phyloP scores from a whole-genome alignment of 768 basidiomycete genomes.

The Hericium rajendrae region DNA sequence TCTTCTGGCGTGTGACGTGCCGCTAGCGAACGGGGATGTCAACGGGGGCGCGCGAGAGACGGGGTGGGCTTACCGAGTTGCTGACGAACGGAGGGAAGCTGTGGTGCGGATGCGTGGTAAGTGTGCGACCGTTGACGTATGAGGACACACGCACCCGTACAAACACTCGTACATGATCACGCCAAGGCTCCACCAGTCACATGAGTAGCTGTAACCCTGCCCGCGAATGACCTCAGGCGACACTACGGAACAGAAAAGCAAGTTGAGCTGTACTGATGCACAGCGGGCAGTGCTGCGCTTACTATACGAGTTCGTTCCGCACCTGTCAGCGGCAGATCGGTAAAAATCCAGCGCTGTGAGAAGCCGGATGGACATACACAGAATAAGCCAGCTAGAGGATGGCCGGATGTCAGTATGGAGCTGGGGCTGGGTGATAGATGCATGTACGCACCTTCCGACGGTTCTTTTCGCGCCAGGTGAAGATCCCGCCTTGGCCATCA shows the following conservation, averaged over 20 bases:
- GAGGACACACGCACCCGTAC: conserved; percentile 56
- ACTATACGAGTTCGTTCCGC: conserved; percentile 85
- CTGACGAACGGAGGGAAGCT: conserved; percentile 96
- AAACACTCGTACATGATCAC: conserved; percentile 96
- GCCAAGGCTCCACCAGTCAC: conserved; percentile 98
- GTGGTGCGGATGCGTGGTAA: conserved; percentile 5
- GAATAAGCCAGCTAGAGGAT: conserved; percentile 8
- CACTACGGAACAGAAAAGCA: conserved; percentile 38
- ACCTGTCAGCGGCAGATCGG: conserved; percentile 35
- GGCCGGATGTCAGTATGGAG: not conserved
- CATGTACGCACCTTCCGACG: conserved; percentile 66
- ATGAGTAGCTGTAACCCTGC: conserved; percentile 87
- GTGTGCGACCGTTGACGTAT: conserved; percentile 1
- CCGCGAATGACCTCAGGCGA: conserved; percentile 86
- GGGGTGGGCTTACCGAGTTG: conserved; percentile 56
- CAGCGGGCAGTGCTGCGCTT: conserved; percentile 4
- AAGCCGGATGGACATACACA: not conserved
- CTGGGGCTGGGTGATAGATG: conserved; percentile 14
- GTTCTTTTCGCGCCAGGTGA: conserved; percentile 95
- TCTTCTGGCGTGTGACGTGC: conserved; percentile 93
- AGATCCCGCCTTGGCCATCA: conserved; percentile 72
- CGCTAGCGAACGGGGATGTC: conserved; percentile 38
- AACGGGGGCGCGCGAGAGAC: conserved; percentile 3
- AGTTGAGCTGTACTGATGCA: conserved; percentile 20
- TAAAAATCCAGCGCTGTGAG: conserved; percentile 5